Evolutionary conservation across 1,284 basidiomycete species (phyloP).

Genomic region (Rhodotorula sp.): DNA sequence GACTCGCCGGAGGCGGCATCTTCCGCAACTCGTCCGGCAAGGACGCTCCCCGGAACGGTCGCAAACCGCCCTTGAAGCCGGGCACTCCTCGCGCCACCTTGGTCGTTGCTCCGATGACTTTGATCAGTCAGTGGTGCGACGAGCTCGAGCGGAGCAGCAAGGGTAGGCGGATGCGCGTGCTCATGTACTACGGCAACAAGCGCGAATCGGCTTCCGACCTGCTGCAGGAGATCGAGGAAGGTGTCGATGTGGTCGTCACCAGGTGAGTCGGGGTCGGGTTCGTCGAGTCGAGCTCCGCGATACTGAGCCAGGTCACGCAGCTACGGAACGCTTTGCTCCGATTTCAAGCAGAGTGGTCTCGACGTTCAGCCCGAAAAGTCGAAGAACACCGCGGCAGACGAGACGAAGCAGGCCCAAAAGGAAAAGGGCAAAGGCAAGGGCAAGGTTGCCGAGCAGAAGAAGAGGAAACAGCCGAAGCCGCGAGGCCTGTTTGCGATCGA

Average conservation of each 20-base stretch:
- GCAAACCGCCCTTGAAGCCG: conserved; percentile 32
- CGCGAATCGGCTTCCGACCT: conserved; percentile 61
- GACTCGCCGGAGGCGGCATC: conserved; percentile 1
- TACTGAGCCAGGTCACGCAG: conserved; percentile 7
- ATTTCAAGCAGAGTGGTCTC: conserved; percentile 35
- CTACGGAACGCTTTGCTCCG: conserved; percentile 35
- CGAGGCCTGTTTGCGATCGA: conserved; percentile 56
- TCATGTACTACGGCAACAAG: conserved; percentile 84
- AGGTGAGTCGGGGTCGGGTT: conserved; percentile 58
- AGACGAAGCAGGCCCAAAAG: conserved; percentile 5
- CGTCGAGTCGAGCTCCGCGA: too few relatives aligned
- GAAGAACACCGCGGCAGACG: conserved; percentile 6
- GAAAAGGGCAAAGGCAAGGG: conserved; percentile 20
- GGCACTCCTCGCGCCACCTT: conserved; percentile 63
- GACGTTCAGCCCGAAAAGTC: conserved; percentile 8
- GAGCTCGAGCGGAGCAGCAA: conserved; percentile 70
- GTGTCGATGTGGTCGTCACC: conserved; percentile 77
- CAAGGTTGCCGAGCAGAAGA: conserved; percentile 20
- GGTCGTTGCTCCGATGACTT: conserved; percentile 87
- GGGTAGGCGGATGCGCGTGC: conserved; percentile 60
- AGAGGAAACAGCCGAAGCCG: conserved; percentile 17
- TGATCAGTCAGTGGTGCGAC: conserved; percentile 85
- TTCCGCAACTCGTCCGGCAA: conserved; percentile 21
- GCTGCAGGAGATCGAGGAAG: conserved; percentile 59
- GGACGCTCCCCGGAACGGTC: neutral